phyloP scores from a whole-genome alignment of 306 rosid genomes.

The Ormosia semicastrata region DNA sequence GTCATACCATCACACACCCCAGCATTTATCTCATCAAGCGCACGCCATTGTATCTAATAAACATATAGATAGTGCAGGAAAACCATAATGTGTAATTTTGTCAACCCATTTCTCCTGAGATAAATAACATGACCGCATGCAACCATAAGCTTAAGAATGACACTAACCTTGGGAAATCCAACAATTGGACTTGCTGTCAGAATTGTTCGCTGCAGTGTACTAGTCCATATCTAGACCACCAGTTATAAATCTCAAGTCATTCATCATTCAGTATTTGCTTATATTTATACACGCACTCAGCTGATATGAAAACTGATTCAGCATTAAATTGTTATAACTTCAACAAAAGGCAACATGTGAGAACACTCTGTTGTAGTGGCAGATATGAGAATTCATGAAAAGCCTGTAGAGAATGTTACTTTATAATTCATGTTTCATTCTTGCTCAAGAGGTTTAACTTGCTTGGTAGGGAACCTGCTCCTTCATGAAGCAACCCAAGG shows the following conservation, averaged over 20 bases:
- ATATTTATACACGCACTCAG: conserved; percentile 11
- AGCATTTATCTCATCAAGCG: conserved; percentile 88
- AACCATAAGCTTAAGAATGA: conserved; percentile 16
- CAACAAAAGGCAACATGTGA: not conserved
- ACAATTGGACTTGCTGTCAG: conserved; percentile 80
- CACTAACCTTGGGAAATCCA: conserved; percentile 93
- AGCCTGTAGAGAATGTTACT: not conserved
- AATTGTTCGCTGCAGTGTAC: conserved; percentile 93
- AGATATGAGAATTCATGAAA: not conserved
- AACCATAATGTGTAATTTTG: not conserved
- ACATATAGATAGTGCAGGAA: not conserved
- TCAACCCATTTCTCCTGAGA: not conserved
- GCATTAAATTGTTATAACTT: conserved; percentile 7
- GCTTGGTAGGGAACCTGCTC: not conserved
- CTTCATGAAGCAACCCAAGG: not conserved
- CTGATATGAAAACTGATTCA: conserved; percentile 11
- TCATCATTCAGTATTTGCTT: not conserved
- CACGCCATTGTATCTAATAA: conserved; percentile 97
- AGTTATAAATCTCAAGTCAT: conserved; percentile 28
- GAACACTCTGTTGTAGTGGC: not conserved
- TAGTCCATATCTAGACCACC: conserved; percentile 87
- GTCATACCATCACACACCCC: conserved; percentile 99
- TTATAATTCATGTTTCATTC: not conserved
- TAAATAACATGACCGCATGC: conserved; percentile 24
- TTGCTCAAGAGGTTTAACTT: not conserved